Base-by-base conservation (phyloP, 1,284 basidiomycete species). In the Ustilago bromivora region DNA sequence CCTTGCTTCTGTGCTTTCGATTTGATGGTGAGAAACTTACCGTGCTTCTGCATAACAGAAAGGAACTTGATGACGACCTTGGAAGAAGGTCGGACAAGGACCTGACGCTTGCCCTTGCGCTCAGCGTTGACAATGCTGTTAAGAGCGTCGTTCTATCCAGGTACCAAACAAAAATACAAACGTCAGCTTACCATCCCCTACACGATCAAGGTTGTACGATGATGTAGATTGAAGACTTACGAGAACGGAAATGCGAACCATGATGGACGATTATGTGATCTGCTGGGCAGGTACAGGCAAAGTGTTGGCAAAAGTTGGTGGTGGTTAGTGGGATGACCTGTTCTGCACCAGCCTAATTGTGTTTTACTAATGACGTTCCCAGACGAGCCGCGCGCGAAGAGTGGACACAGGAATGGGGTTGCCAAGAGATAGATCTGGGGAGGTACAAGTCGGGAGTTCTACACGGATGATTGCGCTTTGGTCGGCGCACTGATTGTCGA, bases 21-120 rank as follows among this genome's bases (percentile, higher is more conserved):
- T 1, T 46, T 65, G 61, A n/a, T 23, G 43, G 15, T 23, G n/a
- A n/a, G 31, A 59, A n/a, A 85, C 84, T 73, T 78, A 85, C 84
- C 84, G 74, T 86, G 84, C 78, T 84, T 85, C 76, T 86, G 84
- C 84, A 86, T 86, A 61, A 84, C 83, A 34, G 80, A 80, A 36
- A 86, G 80, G 83, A 86, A 86, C 83, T 85, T 86, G 79, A 86
- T 73, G 75, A 85, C 79, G 75, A 86, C 84, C 84, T 85, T 86
- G 68, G 83, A 84, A 53, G 81, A 83, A 61, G 84, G 84, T 56
- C 84, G 84, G 75, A 86, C 70, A 60, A 86, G 80, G 40, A 86
- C 84, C 75, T 86, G 84, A 61, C 84, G 81, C 81, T 86, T 85
- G 57, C 84, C 84, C 76, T 82, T 81, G 67, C 84, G 84, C 83